Percentiles rank a stretch among this genome's conserved stretches.
Evolutionary conservation across 2,329 filamentous ascomycete species (phyloP).

Genomic region (Diplocarpon mali): DNA sequence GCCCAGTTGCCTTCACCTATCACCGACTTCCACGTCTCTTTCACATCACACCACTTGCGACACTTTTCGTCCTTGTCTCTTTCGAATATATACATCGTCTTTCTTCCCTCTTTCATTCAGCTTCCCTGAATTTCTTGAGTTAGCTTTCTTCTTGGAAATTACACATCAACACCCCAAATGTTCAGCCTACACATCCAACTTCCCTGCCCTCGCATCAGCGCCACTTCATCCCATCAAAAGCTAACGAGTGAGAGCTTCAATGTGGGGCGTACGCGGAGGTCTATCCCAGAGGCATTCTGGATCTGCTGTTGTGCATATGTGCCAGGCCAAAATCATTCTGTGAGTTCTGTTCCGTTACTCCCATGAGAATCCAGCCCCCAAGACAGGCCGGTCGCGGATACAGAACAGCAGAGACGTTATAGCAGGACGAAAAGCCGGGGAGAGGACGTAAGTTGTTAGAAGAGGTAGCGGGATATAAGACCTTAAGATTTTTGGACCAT

Average conservation of each 20-base stretch:
- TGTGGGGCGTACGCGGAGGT: not conserved
- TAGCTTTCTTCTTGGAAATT: not conserved
- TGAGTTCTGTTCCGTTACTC: not conserved
- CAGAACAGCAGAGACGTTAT: not conserved
- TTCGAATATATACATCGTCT: not conserved
- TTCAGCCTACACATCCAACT: not conserved
- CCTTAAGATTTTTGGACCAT: not conserved
- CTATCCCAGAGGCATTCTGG: conserved; percentile 15
- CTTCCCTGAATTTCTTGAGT: too few species aligned
- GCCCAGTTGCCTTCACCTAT: conserved; percentile 1
- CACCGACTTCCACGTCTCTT: conserved; percentile 6
- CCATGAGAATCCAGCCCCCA: too few species aligned
- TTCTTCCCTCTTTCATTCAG: not conserved
- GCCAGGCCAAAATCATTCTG: conserved; percentile 5
- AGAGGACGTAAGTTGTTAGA: not conserved
- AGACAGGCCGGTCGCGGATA: not conserved
- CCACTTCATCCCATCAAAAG: not conserved
- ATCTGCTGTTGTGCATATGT: conserved; percentile 12
- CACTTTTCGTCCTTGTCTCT: not conserved
- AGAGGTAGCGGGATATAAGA: not conserved
- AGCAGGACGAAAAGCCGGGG: not conserved
- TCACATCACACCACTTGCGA: conserved; percentile 1
- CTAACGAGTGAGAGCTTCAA: not conserved
- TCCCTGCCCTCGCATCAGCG: not conserved
- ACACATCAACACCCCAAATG: not conserved